phyloP scores from a whole-genome alignment of 2,329 filamentous ascomycete species.

The Xylaria arbuscula region DNA sequence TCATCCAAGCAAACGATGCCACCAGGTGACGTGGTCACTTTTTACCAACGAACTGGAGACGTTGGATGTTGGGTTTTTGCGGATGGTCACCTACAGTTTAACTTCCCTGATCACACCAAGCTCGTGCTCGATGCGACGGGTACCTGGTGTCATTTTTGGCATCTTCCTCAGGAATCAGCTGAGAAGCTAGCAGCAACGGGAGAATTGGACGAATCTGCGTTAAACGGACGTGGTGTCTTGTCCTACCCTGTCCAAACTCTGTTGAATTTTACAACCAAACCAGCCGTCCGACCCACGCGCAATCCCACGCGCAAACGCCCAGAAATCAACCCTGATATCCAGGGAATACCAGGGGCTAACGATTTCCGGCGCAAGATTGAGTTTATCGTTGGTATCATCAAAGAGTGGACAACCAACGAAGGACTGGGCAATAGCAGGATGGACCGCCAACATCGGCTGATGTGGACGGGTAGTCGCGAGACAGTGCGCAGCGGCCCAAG shows the following conservation, averaged over 20 bases:
- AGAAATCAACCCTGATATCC: constrained; percentile 69
- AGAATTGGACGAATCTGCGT: constrained; percentile 75
- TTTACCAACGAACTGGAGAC: constrained; percentile 84
- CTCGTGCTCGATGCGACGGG: constrained; percentile 80
- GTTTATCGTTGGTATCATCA: constrained; percentile 75
- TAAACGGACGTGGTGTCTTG: constrained; percentile 76
- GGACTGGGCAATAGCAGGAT: constrained; percentile 76
- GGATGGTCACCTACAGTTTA: constrained; percentile 85
- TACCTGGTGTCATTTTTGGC: constrained; percentile 81
- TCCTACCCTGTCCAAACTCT: constrained; percentile 79
- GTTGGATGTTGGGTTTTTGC: constrained; percentile 85
- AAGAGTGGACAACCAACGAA: constrained; percentile 76
- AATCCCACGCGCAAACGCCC: constrained; percentile 62
- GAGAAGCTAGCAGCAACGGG: constrained; percentile 72
- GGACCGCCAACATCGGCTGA: constrained; percentile 63
- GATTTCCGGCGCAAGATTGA: constrained; percentile 78
- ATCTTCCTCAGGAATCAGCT: constrained; percentile 77
- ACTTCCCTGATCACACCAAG: constrained; percentile 90
- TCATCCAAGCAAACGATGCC: constrained; percentile 56
- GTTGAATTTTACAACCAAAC: constrained; percentile 70
- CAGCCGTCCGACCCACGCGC: constrained; percentile 58
- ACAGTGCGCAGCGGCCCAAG: constrained; percentile 63
- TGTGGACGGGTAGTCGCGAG: constrained; percentile 70
- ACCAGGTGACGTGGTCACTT: constrained; percentile 73
- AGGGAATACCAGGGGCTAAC: constrained; percentile 76